Percentiles rank a stretch among this genome's conserved stretches.
phyloP scores from a whole-genome alignment of 2,329 filamentous ascomycete species.

The Claviceps citrina region DNA sequence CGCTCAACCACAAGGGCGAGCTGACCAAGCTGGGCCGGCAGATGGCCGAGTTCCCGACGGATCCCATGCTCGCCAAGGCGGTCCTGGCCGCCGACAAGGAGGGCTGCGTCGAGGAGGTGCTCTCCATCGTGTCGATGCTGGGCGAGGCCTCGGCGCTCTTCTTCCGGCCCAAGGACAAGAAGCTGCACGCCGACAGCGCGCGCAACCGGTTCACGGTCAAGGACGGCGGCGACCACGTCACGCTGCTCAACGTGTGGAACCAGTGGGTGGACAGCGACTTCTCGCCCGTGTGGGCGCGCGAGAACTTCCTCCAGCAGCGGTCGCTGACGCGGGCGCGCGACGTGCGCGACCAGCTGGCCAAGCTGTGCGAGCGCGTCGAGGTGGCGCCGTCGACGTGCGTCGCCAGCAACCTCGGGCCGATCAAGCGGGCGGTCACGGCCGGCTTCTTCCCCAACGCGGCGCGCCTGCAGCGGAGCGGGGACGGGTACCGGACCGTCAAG shows the following conservation, averaged over 20 bases:
- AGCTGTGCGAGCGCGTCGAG: conserved; percentile 87
- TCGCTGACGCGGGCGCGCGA: conserved; percentile 79
- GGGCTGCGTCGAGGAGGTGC: conserved; percentile 82
- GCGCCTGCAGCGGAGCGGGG: conserved; percentile 64
- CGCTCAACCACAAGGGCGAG: conserved; percentile 74
- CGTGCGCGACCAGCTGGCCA: conserved; percentile 79
- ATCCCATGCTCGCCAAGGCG: conserved; percentile 80
- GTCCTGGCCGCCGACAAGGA: conserved; percentile 79
- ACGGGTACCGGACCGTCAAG: conserved; percentile 83
- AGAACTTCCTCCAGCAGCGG: conserved; percentile 88
- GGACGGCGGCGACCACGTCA: conserved; percentile 80
- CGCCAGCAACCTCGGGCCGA: conserved; percentile 52
- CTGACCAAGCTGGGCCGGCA: conserved; percentile 82
- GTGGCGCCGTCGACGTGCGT: conserved; percentile 57
- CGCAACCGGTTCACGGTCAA: conserved; percentile 77
- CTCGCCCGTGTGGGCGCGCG: conserved; percentile 69
- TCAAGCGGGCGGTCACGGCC: conserved; percentile 75
- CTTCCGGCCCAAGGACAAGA: conserved; percentile 93
- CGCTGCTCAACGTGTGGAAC: conserved; percentile 83
- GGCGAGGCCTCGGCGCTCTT: conserved; percentile 79
- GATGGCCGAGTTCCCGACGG: conserved; percentile 89
- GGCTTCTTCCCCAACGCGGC: conserved; percentile 94
- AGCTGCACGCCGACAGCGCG: conserved; percentile 85
- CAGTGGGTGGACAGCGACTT: conserved; percentile 92
- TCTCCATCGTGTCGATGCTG: conserved; percentile 90